These are phyloP conservation scores for Eucalyptus sp. DNA, from an alignment of 345 rosid genomes.

Conservation along the genomic window DNA sequence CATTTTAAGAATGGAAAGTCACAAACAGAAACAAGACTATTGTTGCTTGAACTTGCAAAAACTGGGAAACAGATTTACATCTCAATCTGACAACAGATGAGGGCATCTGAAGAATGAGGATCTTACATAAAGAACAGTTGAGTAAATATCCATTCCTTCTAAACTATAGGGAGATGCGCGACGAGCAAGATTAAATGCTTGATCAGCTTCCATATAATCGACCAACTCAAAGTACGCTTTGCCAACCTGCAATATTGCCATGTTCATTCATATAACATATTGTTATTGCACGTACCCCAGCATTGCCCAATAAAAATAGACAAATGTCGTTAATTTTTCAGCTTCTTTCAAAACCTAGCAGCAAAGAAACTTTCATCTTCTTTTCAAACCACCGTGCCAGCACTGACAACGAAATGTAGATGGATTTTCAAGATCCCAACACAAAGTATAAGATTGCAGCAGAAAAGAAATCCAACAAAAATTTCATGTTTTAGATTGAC, in stretches of 20 bases:
- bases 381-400: not conserved
- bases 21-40: not conserved
- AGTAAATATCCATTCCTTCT: conserved; percentile 95
- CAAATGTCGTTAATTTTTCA: not conserved
- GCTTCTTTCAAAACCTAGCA: not conserved
- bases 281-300: not conserved
- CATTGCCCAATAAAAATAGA: not conserved
- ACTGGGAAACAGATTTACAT: not conserved
- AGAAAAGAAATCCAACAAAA: not conserved
- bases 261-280: not conserved
- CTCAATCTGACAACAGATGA: not conserved
- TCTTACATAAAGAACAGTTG: conserved; percentile 93
- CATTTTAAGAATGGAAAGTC: not conserved
- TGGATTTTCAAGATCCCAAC: not conserved
- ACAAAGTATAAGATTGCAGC: not conserved
- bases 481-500: not conserved
- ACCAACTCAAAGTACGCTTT: conserved; percentile 81
- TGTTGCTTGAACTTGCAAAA: not conserved
- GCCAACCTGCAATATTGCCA: conserved; percentile 53
- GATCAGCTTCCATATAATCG: conserved; percentile 90
- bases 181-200: conserved; percentile 75
- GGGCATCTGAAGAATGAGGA: not conserved
- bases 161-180: conserved; percentile 75
- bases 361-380: not conserved
- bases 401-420: not conserved